A percentile compares a stretch with the other conserved stretches of the same genome.
Conservation (phyloP, 139 green algal genomes). For the Nannochloris sp. region DNA sequence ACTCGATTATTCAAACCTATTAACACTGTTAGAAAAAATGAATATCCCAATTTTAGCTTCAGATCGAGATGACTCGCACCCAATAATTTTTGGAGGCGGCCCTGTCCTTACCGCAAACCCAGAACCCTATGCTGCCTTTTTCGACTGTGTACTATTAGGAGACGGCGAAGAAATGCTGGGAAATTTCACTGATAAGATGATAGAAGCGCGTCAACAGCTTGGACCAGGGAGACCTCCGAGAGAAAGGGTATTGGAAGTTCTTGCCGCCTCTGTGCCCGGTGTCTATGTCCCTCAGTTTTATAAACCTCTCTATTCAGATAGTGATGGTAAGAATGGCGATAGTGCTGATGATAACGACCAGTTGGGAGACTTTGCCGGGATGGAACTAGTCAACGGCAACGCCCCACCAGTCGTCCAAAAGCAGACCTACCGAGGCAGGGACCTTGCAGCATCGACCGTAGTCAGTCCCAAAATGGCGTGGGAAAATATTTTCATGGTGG, state of each 20-base stretch:
- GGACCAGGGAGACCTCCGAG: not conserved
- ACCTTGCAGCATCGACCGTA: constrained; percentile 37
- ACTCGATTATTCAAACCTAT: constrained; percentile 43
- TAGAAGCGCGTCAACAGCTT: constrained; percentile 7
- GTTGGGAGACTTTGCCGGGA: not conserved
- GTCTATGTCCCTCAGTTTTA: constrained; percentile 30
- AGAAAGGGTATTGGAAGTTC: constrained; percentile 17
- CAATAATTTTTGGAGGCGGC: constrained; percentile 34
- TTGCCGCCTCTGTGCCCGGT: constrained; percentile 15
- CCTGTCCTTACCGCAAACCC: constrained; percentile 34
- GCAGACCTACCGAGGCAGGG: constrained; percentile 40
- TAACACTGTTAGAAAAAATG: constrained; percentile 31
- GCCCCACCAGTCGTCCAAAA: constrained; percentile 31
- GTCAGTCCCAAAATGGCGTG: constrained; percentile 42
- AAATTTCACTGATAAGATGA: constrained; percentile 15
- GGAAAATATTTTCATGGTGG: constrained; percentile 52
- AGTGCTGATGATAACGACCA: no score
- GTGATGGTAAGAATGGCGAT: no score
- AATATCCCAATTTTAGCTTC: constrained; percentile 19
- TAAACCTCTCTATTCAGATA: constrained; percentile 7
- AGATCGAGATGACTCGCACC: constrained; percentile 19
- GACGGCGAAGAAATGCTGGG: constrained; percentile 21
- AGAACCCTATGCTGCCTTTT: constrained; percentile 31
- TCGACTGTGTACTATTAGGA: constrained; percentile 29
- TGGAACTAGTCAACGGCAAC: not conserved